Evolutionary conservation across 441 rosid genomes (phyloP), one percentile per base, ranked within the genome.

Genomic region (Adansonia rubrostipa): DNA sequence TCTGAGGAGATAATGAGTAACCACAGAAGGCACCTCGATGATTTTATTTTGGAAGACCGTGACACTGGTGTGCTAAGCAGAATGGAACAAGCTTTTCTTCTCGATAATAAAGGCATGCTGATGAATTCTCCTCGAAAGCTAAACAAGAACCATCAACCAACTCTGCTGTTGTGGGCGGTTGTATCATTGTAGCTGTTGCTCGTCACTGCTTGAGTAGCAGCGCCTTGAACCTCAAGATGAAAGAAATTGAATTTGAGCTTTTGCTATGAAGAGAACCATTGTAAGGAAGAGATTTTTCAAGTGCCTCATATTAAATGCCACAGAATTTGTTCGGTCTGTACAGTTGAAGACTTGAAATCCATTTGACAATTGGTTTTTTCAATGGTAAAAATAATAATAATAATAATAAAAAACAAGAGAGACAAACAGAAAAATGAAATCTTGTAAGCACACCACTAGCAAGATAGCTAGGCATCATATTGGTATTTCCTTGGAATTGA

Each of bases 331-430:
- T 71, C 20, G 24, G 61, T 75, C 47, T 81, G 81, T 85, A 78
- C 74, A 82, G 85, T 67, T 78, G 69, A 70, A 79, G 70, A 79
- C 84, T 62, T 79, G 72, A 73, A 77, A 64, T 42, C 53, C 56
- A 63, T 17, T 58, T 24, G 53, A n/a, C 19, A 36, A 66, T 63
- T 56, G 48, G 50, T 22, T 66, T 62, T 33, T 58, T 8, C 9
- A 14, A 1, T n/a, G 20, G 8, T 54, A 17, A 48, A 65, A 68
- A 7, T 7, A 45, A 47, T 36, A 65, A 68, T 0, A 17, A 40
- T 33, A 33, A 33, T 36, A 36, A 36, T 4, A 44, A 7, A 6
- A 44, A 44, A 7, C 33, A 28, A 28, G 45, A 44, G 47, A 44
- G 47, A 44, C 47, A 44, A 44, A 44, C 47, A 44, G 47, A 57